Evolutionary conservation across 306 rosid genomes (phyloP).

Genomic region (Cucurbita ficifolia): DNA sequence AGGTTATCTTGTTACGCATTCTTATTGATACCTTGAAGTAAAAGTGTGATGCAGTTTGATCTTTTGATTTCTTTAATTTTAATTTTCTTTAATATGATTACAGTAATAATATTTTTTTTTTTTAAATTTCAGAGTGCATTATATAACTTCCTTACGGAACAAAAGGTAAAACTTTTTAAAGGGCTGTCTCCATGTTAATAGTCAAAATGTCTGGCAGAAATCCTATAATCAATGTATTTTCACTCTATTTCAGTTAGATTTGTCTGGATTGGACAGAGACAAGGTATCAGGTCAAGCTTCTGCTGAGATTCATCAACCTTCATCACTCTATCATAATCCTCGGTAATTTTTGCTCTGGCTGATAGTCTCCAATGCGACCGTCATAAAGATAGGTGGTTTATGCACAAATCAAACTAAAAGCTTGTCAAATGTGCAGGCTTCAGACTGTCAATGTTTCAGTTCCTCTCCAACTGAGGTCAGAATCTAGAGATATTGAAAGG

Average conservation of each 20-base stretch:
- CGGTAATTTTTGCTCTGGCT: constrained; percentile 27
- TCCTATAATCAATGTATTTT: constrained; percentile 5
- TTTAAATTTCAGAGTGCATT: constrained; percentile 59
- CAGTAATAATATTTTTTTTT: neutral
- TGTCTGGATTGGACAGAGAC: constrained; percentile 60
- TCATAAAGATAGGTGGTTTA: constrained; percentile 5
- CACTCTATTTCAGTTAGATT: constrained; percentile 51
- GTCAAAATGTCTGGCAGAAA: constrained; percentile 6
- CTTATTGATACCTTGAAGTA: neutral
- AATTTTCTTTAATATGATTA: constrained; percentile 4
- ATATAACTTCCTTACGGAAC: constrained; percentile 68
- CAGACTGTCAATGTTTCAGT: constrained; percentile 18
- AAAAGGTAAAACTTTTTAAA: constrained; percentile 41
- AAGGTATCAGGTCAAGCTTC: constrained; percentile 80
- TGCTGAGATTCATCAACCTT: constrained; percentile 29
- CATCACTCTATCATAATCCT: constrained; percentile 18
- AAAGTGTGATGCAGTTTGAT: neutral
- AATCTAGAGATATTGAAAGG: constrained; percentile 25
- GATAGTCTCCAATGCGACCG: neutral
- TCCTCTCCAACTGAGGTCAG: constrained; percentile 15
- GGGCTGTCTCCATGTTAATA: constrained; percentile 5
- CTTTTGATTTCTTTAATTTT: neutral
- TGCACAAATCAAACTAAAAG: constrained; percentile 7
- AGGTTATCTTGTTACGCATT: constrained; percentile 37
- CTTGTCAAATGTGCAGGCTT: constrained; percentile 31